phyloP scores from a whole-genome alignment of 768 basidiomycete species.

The Rossbeevera mucosa region DNA sequence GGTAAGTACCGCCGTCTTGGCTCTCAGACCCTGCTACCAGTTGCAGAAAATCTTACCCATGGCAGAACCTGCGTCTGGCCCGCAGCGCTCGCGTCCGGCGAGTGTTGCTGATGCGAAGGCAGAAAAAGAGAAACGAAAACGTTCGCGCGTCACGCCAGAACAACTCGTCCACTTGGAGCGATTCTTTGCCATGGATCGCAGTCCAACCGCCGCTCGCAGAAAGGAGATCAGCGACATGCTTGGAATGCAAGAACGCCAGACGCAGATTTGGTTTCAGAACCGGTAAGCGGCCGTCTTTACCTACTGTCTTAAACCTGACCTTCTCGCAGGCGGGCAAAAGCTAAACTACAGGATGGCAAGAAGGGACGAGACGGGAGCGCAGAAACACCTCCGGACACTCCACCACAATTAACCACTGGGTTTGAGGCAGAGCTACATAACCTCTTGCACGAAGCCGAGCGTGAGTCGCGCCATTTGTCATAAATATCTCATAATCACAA shows the following conservation, averaged over 20 bases:
- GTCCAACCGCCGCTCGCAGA: constrained; percentile 65
- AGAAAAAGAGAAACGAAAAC: constrained; percentile 61
- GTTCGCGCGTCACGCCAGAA: constrained; percentile 73
- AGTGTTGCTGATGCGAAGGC: constrained; percentile 25
- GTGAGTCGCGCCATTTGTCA: constrained; percentile 40
- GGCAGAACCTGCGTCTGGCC: constrained; percentile 33
- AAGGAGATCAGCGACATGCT: constrained; percentile 70
- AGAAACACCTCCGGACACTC: constrained; percentile 42
- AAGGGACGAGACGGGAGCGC: constrained; percentile 34
- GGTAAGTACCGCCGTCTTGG: constrained; percentile 26
- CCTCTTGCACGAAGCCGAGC: constrained; percentile 71
- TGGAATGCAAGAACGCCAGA: constrained; percentile 83
- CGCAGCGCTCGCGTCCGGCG: constrained; percentile 33
- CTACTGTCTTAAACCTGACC: not conserved
- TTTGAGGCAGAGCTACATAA: constrained; percentile 57
- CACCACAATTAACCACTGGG: constrained; percentile 48
- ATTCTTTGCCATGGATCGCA: constrained; percentile 63
- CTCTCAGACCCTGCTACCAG: constrained; percentile 26
- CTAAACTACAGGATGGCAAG: constrained; percentile 65
- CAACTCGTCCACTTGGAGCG: constrained; percentile 74
- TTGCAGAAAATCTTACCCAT: constrained; percentile 15
- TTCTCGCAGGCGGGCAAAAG: constrained; percentile 66
- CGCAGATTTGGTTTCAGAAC: constrained; percentile 89
- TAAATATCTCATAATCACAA: not conserved
- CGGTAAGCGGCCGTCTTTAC: constrained; percentile 34